Conservation (phyloP, 2,329 filamentous ascomycete genomes). For the Penicillium sp. region DNA sequence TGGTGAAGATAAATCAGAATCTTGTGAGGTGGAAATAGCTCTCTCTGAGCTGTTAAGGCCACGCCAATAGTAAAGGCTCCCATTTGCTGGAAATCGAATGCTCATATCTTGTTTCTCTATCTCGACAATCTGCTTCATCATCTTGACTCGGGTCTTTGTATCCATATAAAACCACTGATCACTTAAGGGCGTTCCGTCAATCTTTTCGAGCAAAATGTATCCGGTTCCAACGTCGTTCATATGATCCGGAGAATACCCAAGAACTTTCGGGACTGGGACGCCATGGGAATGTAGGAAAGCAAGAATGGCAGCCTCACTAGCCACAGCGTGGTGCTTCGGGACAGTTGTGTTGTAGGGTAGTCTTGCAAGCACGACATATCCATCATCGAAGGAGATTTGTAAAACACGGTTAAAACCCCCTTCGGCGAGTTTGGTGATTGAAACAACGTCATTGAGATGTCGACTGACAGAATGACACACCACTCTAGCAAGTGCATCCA, state of each 20-base stretch:
- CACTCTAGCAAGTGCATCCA: constrained; percentile 6
- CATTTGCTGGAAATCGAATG: constrained; percentile 24
- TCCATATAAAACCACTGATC: constrained; percentile 32
- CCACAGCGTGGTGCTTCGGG: constrained; percentile 30
- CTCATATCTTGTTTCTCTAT: constrained; percentile 22
- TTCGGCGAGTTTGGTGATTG: constrained; percentile 34
- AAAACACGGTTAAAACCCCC: constrained; percentile 40
- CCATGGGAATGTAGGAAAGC: constrained; percentile 30
- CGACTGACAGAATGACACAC: constrained; percentile 8
- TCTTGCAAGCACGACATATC: constrained; percentile 29
- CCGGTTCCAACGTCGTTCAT: constrained; percentile 39
- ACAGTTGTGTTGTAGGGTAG: constrained; percentile 34
- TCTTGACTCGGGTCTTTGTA: constrained; percentile 20
- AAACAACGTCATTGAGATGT: not conserved
- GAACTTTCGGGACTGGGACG: constrained; percentile 39
- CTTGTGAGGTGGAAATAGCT: constrained; percentile 2
- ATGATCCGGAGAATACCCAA: constrained; percentile 31
- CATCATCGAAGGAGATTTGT: constrained; percentile 31
- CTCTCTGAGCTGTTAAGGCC: constrained; percentile 14
- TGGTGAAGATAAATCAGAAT: not conserved
- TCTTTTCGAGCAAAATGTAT: constrained; percentile 40
- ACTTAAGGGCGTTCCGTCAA: constrained; percentile 32
- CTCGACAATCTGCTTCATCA: constrained; percentile 26
- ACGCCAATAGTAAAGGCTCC: constrained; percentile 27
- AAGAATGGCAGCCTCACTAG: constrained; percentile 41